Conservation (phyloP, 2,329 filamentous ascomycete genomes). For the Lasiodiplodia citricola region DNA sequence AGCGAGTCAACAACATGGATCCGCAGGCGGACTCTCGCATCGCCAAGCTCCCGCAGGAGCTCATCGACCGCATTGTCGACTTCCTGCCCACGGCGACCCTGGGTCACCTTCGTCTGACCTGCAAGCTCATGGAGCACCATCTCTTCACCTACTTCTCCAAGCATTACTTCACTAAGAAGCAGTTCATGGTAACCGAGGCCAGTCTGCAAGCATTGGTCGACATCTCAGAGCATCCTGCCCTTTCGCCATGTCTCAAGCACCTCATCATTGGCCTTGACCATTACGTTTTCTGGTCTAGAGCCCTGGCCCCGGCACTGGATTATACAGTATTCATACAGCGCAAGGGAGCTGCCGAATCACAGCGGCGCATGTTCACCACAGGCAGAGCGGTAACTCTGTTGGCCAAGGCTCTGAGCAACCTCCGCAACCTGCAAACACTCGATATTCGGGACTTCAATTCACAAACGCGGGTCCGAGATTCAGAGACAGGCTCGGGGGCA, state of each 20-base stretch:
- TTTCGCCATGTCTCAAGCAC: slow-evolving; percentile 49
- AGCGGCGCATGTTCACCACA: slow-evolving; percentile 40
- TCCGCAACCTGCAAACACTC: slow-evolving; percentile 61
- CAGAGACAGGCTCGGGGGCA: slow-evolving; percentile 28
- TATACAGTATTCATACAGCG: slow-evolving; percentile 28
- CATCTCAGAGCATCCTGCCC: slow-evolving; percentile 46
- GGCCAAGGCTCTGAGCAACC: slow-evolving; percentile 59
- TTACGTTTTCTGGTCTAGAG: slow-evolving; percentile 30
- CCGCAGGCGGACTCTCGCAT: slow-evolving; percentile 26
- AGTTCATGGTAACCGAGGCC: slow-evolving; percentile 66
- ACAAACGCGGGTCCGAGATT: slow-evolving; percentile 56
- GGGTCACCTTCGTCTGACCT: slow-evolving; percentile 59
- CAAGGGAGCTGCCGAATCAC: slow-evolving; percentile 34
- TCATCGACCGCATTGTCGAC: slow-evolving; percentile 61
- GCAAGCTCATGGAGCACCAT: slow-evolving; percentile 59
- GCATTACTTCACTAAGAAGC: slow-evolving; percentile 69
- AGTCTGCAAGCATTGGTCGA: slow-evolving; percentile 60
- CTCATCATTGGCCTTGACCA: slow-evolving; percentile 57
- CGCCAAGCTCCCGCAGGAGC: slow-evolving; percentile 59
- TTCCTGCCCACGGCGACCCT: slow-evolving; percentile 63
- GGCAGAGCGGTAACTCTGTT: slow-evolving; percentile 62
- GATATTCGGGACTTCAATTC: slow-evolving; percentile 66
- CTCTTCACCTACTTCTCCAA: slow-evolving; percentile 62
- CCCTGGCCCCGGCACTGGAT: slow-evolving; percentile 27
- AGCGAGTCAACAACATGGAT: not conserved